Base-by-base conservation (phyloP, 2,329 filamentous ascomycete genomes). In the Tolypocladium album region DNA sequence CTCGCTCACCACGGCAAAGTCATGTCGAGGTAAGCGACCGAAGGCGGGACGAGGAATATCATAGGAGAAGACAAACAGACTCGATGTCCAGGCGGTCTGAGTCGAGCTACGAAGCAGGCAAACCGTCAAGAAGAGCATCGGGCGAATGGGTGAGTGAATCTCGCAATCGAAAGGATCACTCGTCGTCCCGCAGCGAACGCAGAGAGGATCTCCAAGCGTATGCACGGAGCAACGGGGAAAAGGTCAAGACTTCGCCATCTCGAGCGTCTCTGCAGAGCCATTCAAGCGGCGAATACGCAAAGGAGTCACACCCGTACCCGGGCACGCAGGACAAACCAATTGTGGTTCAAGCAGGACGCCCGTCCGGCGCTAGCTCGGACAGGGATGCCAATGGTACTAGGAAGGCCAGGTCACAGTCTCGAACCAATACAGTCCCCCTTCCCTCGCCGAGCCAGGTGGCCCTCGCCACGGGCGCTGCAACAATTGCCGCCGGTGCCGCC, bases 211-310 rank as follows among this genome's bases (percentile, higher is more conserved):
- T 73, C 4, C 71, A 70, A 4, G 60, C 67, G 0, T 67, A 70
- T 58, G 64, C 62, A 45, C 64, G 66, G 27, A 53, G 59, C 3
- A 68, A 71, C 20, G 65, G 65, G 9, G 67, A 69, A 4, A 61
- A 60, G 15, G 43, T 61, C 9, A 63, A 57, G 27, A 62, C 58
- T 8, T 62, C 66, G 8, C 64, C 68, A 2, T 61, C 64, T 20
- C 59, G 61, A 42, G 55, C 57, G 15, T 67, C 62, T 58, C 69
- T 57, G 62, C 68, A 72, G 8, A 75, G 68, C 22, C 72, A 73
- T 40, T 76, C 75, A 3, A 74, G 72, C 34, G 76, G 78, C 24
- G 77, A 78, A 12, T 66, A 71, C 39, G 62, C 69, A 13, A 74
- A 68, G 59, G 66, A 65, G 3, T 64, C 68, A 24, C 63, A 69